Evolutionary conservation across 2,329 filamentous ascomycete genomes (phyloP), one percentile per base, ranked within the genome.

Genomic region (Xylariaceae sp.): DNA sequence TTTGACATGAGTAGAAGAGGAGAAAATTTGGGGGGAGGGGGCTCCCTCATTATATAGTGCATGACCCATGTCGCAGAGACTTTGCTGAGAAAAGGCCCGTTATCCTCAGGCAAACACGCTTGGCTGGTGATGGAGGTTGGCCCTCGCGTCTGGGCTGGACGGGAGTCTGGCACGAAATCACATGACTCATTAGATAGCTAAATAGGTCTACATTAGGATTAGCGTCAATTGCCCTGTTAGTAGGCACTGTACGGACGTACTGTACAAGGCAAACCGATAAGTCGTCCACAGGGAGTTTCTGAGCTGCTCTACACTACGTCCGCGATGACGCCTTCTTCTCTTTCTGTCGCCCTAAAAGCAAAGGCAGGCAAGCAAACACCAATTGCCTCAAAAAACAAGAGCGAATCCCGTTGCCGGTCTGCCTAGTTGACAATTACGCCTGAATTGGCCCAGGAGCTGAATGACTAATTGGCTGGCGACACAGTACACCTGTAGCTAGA

Each of bases 91-190:
- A 47, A 43, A 52, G 46, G 51, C 55, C 55, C 32, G 49, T 34
- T 53, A 56, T 55, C 56, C 63, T 61, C 60, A 66, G 63, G 63
- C 65, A 67, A 67, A 66, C 65, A 64, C 65, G 65, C 57, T 55
- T 55, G 44, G 54, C 55, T 62, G 60, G 59, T 44, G 64, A 67
- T 67, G 59, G 44, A 57, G 55, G 63, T 63, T 60, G 58, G 62
- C 53, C 57, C 62, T 64, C 65, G 65, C 65, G 65, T 64, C 62
- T 55, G 53, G 53, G 39, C 43, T 8, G 37, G 53, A 61, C 63
- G 43, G 47, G 62, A 66, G 62, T 65, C 32, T 54, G 18, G 12
- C 65, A 54, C 63, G 63, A 48, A 55, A 47, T 66, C 65, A 67
- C 63, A 63, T 67, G 65, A 67, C 63, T 58, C 61, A 56, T 46